A percentile compares a stretch with the other conserved stretches of the same genome.
phyloP scores from a whole-genome alignment of 1,284 basidiomycete genomes.

The Trametes sp. region DNA sequence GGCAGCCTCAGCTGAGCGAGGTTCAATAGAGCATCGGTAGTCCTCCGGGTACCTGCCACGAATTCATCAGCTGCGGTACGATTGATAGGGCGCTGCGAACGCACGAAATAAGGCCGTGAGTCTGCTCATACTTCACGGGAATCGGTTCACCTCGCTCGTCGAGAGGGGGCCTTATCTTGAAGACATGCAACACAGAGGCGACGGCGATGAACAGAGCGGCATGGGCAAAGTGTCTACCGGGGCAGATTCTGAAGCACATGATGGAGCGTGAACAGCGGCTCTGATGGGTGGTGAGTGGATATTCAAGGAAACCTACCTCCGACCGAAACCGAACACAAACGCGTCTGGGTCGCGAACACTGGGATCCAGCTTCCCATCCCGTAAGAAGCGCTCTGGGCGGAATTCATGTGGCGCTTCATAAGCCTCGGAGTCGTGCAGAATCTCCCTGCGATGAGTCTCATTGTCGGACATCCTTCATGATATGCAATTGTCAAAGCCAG shows the following conservation, averaged over 20 bases:
- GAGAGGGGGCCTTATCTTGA: conserved; percentile 13
- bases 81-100: background rate
- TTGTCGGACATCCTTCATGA: too few species aligned
- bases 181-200: conserved; percentile 15
- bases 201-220: conserved; percentile 11
- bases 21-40: background rate
- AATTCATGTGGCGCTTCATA: conserved; percentile 28
- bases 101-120: conserved; percentile 9
- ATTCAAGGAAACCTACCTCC: conserved; percentile 7
- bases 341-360: conserved; percentile 15
- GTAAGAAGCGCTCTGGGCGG: conserved; percentile 28
- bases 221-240: conserved; percentile 20
- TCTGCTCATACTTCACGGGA: background rate
- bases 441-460: conserved; percentile 8
- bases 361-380: conserved; percentile 21
- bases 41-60: background rate
- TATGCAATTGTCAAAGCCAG: too few species aligned
- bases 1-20: too few species aligned
- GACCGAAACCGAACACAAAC: conserved; percentile 32
- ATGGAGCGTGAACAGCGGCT: background rate
- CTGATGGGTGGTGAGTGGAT: background rate
- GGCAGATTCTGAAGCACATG: conserved; percentile 22
- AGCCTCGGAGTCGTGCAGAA: conserved; percentile 12
- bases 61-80: background rate
- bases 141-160: conserved; percentile 4